Percentiles rank a stretch among this genome's conserved stretches.
Conservation (phyloP, 2,329 filamentous ascomycete genomes). For the Daldinia sp. region DNA sequence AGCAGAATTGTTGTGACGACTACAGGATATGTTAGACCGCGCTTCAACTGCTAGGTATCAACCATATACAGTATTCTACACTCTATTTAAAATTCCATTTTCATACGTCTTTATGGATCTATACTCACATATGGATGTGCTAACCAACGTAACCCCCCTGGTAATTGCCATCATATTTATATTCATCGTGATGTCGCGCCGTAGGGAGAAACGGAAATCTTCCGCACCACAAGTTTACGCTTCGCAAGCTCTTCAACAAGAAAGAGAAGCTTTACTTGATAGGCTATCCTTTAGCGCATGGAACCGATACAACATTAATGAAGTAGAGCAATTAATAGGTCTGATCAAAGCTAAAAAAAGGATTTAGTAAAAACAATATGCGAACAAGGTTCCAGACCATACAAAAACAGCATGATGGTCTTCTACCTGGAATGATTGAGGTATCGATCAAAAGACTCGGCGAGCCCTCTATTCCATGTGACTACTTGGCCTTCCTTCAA, state of each 20-base stretch:
- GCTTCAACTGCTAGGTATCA: neutral
- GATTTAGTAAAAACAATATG: neutral
- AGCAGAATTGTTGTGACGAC: neutral
- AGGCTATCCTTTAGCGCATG: neutral
- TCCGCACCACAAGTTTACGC: neutral
- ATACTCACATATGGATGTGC: too few relatives aligned
- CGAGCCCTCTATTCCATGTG: neutral
- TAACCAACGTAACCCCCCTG: too few relatives aligned
- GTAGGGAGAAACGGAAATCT: neutral
- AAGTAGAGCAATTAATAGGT: neutral
- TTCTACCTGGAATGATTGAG: neutral
- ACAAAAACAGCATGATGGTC: neutral
- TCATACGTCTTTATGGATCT: neutral
- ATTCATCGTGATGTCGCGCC: neutral
- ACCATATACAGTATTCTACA: neutral
- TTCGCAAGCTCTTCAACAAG: neutral
- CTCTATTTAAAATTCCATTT: neutral
- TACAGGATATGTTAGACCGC: neutral
- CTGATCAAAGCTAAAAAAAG: neutral
- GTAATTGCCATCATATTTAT: neutral
- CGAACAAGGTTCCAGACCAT: neutral
- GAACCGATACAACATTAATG: neutral
- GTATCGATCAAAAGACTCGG: neutral
- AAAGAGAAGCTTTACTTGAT: neutral
- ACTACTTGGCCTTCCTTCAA: conserved; percentile 9